A percentile compares a stretch with the other conserved stretches of the same genome.
Evolutionary conservation across 129 eudicot genomes (phyloP).

Genomic region (Tagetes erecta): DNA sequence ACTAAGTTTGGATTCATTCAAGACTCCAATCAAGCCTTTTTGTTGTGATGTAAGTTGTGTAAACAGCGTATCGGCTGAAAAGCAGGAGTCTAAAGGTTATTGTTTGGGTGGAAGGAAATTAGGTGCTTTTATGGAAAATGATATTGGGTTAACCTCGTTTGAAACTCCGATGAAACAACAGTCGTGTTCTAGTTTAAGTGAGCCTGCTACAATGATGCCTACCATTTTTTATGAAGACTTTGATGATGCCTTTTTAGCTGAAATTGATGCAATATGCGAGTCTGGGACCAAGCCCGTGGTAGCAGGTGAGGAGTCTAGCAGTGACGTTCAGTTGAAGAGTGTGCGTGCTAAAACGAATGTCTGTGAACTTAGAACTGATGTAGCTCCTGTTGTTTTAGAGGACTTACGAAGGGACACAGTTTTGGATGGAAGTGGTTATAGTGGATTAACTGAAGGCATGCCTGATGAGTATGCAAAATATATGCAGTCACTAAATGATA

Average conservation of each 20-base stretch:
- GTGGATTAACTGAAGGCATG: conserved; percentile 46
- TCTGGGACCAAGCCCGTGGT: conserved; percentile 37
- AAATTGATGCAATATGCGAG: conserved; percentile 82
- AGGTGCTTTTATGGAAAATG: conserved; percentile 14
- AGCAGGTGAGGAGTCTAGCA: conserved; percentile 24
- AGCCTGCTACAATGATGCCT: conserved; percentile 27
- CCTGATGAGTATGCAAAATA: conserved; percentile 77
- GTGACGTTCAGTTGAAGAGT: conserved; percentile 29
- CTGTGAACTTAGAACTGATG: conserved; percentile 28
- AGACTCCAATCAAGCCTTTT: conserved; percentile 37
- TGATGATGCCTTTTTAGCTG: conserved; percentile 64
- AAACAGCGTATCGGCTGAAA: neutral
- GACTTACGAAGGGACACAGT: conserved; percentile 28
- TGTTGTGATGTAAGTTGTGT: conserved; percentile 8
- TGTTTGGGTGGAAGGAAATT: conserved; percentile 6
- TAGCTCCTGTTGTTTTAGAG: conserved; percentile 24
- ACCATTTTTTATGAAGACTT: conserved; percentile 55
- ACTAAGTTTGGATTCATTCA: conserved; percentile 29
- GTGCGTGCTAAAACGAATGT: conserved; percentile 21
- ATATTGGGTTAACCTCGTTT: conserved; percentile 19
- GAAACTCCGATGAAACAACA: conserved; percentile 30
- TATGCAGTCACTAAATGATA: conserved; percentile 69
- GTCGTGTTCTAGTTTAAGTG: conserved; percentile 25
- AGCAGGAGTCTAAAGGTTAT: conserved; percentile 10
- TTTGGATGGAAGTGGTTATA: conserved; percentile 28